Evolutionary conservation across 768 basidiomycete species (phyloP).

Genomic region (Lactifluus echinatus): DNA sequence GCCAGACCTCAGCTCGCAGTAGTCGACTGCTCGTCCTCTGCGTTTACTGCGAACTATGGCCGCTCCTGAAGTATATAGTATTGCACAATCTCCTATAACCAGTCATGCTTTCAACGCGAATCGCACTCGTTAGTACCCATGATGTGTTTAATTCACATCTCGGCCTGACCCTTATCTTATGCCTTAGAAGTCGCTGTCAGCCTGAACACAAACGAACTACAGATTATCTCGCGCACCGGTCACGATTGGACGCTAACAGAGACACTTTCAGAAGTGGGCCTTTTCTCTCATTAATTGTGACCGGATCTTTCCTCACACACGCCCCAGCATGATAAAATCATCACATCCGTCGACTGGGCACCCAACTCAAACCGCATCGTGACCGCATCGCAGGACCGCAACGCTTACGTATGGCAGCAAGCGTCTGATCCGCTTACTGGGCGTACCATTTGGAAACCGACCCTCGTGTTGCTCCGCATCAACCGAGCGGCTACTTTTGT

Average conservation of each 20-base stretch:
- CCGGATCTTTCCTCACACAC: background rate
- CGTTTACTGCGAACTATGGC: slow-evolving; percentile 37
- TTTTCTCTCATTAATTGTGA: background rate
- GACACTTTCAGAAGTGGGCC: slow-evolving; percentile 73
- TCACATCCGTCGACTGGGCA: slow-evolving; percentile 99
- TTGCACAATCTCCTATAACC: slow-evolving; percentile 80
- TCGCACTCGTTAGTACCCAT: slow-evolving; percentile 57
- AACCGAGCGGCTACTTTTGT: slow-evolving; percentile 95
- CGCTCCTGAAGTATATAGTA: slow-evolving; percentile 64
- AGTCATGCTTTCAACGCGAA: slow-evolving; percentile 89
- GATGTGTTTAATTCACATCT: slow-evolving; percentile 9
- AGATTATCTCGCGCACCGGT: slow-evolving; percentile 65
- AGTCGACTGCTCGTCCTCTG: slow-evolving; percentile 88
- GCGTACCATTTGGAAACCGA: slow-evolving; percentile 81
- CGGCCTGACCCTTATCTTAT: background rate
- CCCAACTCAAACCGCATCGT: slow-evolving; percentile 95
- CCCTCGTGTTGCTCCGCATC: slow-evolving; percentile 89
- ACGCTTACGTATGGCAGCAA: slow-evolving; percentile 97
- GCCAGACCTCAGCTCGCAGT: too few species aligned
- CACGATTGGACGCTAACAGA: slow-evolving; percentile 63
- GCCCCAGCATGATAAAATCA: slow-evolving; percentile 86
- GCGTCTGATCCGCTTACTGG: slow-evolving; percentile 66
- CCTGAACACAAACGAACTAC: slow-evolving; percentile 82
- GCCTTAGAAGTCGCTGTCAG: slow-evolving; percentile 79
- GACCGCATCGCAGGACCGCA: slow-evolving; percentile 97